A percentile compares a stretch with the other conserved stretches of the same genome.
Conservation (phyloP, 2,329 filamentous ascomycete species). For the Chaetothyriales sp. region DNA sequence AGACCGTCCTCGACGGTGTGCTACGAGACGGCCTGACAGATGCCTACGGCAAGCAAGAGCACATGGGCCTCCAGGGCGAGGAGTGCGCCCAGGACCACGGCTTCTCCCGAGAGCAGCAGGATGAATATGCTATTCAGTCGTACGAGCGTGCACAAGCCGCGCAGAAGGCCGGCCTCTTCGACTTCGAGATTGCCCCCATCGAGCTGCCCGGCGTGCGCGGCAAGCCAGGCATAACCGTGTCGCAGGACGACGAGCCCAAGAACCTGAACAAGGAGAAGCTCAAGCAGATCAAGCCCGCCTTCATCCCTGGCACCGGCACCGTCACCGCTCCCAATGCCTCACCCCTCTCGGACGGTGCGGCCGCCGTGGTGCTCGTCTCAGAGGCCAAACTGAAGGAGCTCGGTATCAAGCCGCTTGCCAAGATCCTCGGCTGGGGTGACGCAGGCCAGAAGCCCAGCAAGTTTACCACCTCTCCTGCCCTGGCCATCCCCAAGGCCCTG, state of each 20-base stretch:
- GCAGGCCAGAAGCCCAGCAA: constrained; percentile 81
- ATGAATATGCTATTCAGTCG: constrained; percentile 86
- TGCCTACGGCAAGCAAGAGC: constrained; percentile 78
- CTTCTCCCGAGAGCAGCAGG: constrained; percentile 71
- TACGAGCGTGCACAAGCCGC: constrained; percentile 90
- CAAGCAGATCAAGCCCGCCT: constrained; percentile 68
- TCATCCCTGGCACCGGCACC: constrained; percentile 61
- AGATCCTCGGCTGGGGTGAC: constrained; percentile 95
- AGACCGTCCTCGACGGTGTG: constrained; percentile 75
- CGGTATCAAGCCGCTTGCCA: constrained; percentile 77
- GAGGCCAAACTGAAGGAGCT: constrained; percentile 89
- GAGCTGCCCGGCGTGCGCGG: constrained; percentile 77
- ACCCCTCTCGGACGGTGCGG: constrained; percentile 86
- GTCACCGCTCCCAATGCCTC: constrained; percentile 95
- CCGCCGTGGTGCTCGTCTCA: constrained; percentile 82
- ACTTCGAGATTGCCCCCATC: constrained; percentile 73
- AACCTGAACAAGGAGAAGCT: constrained; percentile 76
- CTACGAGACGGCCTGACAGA: constrained; percentile 91
- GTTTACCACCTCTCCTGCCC: constrained; percentile 85
- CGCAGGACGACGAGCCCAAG: constrained; percentile 88
- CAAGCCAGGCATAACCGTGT: constrained; percentile 68
- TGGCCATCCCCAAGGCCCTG: constrained; percentile 93
- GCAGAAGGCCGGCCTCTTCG: constrained; percentile 65
- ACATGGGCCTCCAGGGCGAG: constrained; percentile 90
- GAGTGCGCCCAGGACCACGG: constrained; percentile 75